phyloP scores from a whole-genome alignment of 2,329 filamentous ascomycete species.

The Aspergillus texensis region DNA sequence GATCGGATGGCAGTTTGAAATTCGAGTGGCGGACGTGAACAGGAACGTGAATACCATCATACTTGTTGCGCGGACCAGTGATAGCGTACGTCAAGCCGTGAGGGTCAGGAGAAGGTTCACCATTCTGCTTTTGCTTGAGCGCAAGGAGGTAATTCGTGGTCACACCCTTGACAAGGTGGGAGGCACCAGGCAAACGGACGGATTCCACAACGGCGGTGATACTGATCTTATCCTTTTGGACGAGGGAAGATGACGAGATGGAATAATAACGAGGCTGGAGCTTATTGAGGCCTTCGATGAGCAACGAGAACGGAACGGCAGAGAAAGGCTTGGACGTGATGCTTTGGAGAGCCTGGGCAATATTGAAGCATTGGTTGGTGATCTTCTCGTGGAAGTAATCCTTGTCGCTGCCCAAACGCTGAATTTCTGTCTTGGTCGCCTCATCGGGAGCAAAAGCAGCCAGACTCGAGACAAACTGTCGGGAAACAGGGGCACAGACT shows the following conservation, averaged over 20 bases:
- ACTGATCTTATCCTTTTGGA: constrained; percentile 92
- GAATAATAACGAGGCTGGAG: constrained; percentile 98
- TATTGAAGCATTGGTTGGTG: constrained; percentile 79
- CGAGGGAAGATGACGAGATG: constrained; percentile 93
- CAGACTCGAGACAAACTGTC: constrained; percentile 87
- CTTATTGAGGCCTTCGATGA: constrained; percentile 92
- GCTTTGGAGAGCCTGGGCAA: constrained; percentile 77
- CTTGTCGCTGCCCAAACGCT: constrained; percentile 86
- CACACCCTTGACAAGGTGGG: constrained; percentile 84
- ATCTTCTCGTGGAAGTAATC: constrained; percentile 93
- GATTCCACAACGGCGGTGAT: constrained; percentile 95
- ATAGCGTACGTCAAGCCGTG: constrained; percentile 87
- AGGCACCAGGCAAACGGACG: constrained; percentile 72
- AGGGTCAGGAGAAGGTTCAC: constrained; percentile 75
- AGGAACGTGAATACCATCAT: constrained; percentile 91
- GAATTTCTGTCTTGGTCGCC: constrained; percentile 81
- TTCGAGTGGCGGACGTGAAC: constrained; percentile 97
- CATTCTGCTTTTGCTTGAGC: constrained; percentile 95
- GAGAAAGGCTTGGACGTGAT: constrained; percentile 77
- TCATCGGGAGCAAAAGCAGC: constrained; percentile 89
- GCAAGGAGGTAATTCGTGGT: constrained; percentile 96
- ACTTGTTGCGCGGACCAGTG: constrained; percentile 90
- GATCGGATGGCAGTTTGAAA: constrained; percentile 97
- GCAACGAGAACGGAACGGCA: constrained; percentile 86
- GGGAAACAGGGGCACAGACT: constrained; percentile 90